Evolutionary conservation across 2,329 filamentous ascomycete genomes (phyloP).

Genomic region (Xylaria sp.): DNA sequence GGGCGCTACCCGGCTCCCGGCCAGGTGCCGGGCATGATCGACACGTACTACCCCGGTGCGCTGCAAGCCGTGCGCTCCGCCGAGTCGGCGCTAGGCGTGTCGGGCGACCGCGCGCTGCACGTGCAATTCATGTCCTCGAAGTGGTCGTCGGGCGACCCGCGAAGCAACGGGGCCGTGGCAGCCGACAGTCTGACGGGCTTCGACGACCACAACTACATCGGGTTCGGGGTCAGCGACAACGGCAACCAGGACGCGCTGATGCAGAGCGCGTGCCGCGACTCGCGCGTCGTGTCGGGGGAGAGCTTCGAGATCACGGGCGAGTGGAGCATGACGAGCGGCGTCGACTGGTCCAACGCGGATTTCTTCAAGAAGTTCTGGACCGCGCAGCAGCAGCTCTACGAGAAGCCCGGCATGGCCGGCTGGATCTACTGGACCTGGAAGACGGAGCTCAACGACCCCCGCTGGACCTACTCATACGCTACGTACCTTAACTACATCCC

Average conservation of each 20-base stretch:
- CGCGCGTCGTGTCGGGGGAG: constrained; percentile 39
- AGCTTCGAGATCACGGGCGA: constrained; percentile 42
- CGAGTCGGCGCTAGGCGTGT: constrained; percentile 59
- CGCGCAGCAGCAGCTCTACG: constrained; percentile 44
- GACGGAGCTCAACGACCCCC: constrained; percentile 41
- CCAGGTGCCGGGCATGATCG: constrained; percentile 49
- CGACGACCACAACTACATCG: constrained; percentile 70
- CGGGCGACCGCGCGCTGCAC: constrained; percentile 59
- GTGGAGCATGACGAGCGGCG: constrained; percentile 44
- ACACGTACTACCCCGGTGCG: constrained; percentile 61
- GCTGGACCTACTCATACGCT: constrained; percentile 44
- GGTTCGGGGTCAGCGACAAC: constrained; percentile 48
- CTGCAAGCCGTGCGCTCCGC: constrained; percentile 59
- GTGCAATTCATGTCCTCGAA: constrained; percentile 62
- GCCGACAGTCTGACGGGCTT: constrained; percentile 60
- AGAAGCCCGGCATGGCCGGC: constrained; percentile 42
- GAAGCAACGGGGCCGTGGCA: constrained; percentile 56
- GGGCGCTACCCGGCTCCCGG: constrained; percentile 44
- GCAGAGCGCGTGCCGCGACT: constrained; percentile 42
- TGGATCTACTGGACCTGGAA: constrained; percentile 46
- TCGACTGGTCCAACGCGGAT: constrained; percentile 30
- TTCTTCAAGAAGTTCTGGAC: constrained; percentile 43
- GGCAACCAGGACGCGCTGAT: constrained; percentile 36
- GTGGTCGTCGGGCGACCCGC: constrained; percentile 67
- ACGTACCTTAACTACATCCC: constrained; percentile 38